A percentile compares a stretch with the other conserved stretches of the same genome.
These are phyloP conservation scores for Beauveria pseudobassiana DNA, from an alignment of 2,329 filamentous ascomycete genomes.

Conservation along the genomic window DNA sequence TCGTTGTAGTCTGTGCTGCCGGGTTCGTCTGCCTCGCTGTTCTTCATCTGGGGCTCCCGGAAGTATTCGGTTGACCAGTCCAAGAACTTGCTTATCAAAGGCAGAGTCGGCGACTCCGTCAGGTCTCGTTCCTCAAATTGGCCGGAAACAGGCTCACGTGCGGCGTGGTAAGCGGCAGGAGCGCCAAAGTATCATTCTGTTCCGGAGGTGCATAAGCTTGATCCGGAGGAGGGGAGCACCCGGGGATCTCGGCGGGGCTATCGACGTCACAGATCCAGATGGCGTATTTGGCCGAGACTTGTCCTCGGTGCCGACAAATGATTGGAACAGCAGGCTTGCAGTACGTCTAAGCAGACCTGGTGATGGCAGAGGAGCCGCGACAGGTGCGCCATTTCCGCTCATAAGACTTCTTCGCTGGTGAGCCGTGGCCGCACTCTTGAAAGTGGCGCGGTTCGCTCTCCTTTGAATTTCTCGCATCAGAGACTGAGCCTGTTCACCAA, in stretches of 20 bases:
- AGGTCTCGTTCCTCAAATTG: slow-evolving; percentile 59
- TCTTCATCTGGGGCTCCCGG: slow-evolving; percentile 96
- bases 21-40: slow-evolving; percentile 89
- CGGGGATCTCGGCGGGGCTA: slow-evolving; percentile 21
- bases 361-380: slow-evolving; percentile 40
- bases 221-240: slow-evolving; percentile 33
- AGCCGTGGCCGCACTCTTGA: slow-evolving; percentile 34
- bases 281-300: slow-evolving; percentile 28
- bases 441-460: slow-evolving; percentile 39
- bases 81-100: slow-evolving; percentile 75
- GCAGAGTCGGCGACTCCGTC: slow-evolving; percentile 55
- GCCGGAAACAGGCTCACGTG: slow-evolving; percentile 71
- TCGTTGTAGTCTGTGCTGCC: slow-evolving; percentile 96
- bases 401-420: slow-evolving; percentile 37
- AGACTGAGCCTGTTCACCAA: slow-evolving; percentile 61
- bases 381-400: slow-evolving; percentile 22
- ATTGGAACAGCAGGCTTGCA: slow-evolving; percentile 55
- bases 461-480: slow-evolving; percentile 67
- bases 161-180: slow-evolving; percentile 65
- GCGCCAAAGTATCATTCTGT: slow-evolving; percentile 61
- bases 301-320: slow-evolving; percentile 46
- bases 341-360: slow-evolving; percentile 56
- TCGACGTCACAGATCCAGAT: slow-evolving; percentile 17
- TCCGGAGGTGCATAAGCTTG: slow-evolving; percentile 55
- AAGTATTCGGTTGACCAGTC: slow-evolving; percentile 98